A percentile compares a stretch with the other conserved stretches of the same genome.
phyloP scores from a whole-genome alignment of 2,329 filamentous ascomycete genomes.

The Fusarium udum region DNA sequence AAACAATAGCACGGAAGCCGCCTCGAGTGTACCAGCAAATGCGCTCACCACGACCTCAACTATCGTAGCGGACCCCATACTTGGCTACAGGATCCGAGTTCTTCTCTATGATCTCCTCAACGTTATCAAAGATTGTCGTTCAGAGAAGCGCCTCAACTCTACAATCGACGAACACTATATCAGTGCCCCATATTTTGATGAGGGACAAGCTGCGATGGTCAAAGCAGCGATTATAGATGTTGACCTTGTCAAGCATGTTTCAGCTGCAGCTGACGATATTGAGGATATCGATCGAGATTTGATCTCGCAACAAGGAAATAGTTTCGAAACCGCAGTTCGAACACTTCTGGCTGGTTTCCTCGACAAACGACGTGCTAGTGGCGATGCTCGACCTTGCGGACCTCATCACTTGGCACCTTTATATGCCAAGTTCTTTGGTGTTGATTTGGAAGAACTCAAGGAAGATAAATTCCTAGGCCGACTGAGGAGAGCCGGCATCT shows the following conservation, averaged over 20 bases:
- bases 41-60: background rate
- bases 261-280: background rate
- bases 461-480: background rate
- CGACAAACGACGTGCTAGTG: background rate
- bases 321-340: background rate
- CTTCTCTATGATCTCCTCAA: constrained; percentile 12
- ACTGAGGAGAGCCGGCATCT: background rate
- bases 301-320: background rate
- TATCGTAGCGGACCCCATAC: background rate
- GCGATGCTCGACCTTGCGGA: constrained; percentile 4
- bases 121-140: background rate
- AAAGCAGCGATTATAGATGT: constrained; percentile 1
- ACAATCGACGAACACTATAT: background rate
- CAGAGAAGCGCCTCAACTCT: background rate
- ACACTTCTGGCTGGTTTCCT: background rate
- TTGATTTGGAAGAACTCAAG: constrained; percentile 1
- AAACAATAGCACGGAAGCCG: background rate
- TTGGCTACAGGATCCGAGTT: background rate
- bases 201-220: background rate
- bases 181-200: constrained; percentile 1
- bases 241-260: background rate
- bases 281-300: background rate
- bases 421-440: background rate
- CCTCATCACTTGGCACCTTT: constrained; percentile 1
- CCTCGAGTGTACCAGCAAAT: background rate